Evolutionary conservation across 192 early-diverging fungal genomes (phyloP), one percentile per base, ranked within the genome.

Genomic region (Mortierella alpina): DNA sequence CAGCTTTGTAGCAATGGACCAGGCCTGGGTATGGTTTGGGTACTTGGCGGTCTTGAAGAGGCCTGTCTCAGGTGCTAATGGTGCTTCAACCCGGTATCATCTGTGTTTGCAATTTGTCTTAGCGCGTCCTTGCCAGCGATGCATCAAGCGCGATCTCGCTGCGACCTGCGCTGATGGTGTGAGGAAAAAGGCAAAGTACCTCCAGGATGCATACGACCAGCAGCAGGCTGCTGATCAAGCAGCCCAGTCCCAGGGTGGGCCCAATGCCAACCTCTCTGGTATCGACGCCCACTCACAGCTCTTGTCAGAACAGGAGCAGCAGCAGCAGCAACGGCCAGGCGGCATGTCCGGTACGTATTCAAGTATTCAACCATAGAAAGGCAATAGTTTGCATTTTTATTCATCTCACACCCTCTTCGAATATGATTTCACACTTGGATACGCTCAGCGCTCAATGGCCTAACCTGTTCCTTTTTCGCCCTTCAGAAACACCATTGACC

Each of bases 161-260:
- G 82, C 70, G 23, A 90, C 92, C 7, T 97, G 97, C 71, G 88
- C 91, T 5, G 96, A 97, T 68, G 95, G 95, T 18, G 82, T 86
- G 23, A 89, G 96, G 70, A 98, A 96, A 75, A 95, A 92, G 78
- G 95, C 96, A 40, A 98, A 98, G 85, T 97, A 98, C 66, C 84
- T 96, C 58, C 86, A 92, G 68, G 95, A 94, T 56, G 79, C 82
- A 31, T 85, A 86, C 48, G 86, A 86, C 52, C 52, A 73, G 31
- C 79, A 64, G 64, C 63, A 62, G 58, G 51, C 75, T 70, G 51
- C 75, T 65, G 52, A 67, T n/a, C 75, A 71, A 44, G 60, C 67
- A 18, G 69, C 59, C 8, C 67, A 59, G 55, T 20, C 63, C 12
- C 70, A 69, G 54, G 63, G 47, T 54, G 70, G 70, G 56, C 17